These are phyloP conservation scores for Botrytis fabae DNA, from an alignment of 2,329 filamentous ascomycete species.

Conservation along the genomic window DNA sequence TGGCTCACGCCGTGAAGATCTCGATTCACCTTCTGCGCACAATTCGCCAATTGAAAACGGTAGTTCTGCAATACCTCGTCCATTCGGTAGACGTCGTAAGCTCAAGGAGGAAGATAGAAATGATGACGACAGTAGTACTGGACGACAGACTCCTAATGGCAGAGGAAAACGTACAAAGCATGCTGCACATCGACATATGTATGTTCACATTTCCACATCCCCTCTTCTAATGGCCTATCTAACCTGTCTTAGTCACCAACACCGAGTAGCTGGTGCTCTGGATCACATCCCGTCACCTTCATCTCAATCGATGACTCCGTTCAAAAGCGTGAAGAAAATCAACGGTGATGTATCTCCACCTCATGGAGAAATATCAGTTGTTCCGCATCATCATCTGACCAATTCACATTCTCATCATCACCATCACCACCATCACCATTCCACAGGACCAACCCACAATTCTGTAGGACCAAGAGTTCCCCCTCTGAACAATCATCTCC, in stretches of 20 bases:
- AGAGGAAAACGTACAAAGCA: conserved; percentile 69
- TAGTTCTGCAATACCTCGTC: conserved; percentile 42
- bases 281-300: conserved; percentile 50
- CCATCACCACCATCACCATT: conserved; percentile 49
- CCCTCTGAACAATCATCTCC: conserved; percentile 47
- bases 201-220: conserved; percentile 47
- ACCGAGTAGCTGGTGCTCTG: conserved; percentile 52
- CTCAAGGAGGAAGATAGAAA: conserved; percentile 71
- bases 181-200: conserved; percentile 29
- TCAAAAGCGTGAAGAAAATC: conserved; percentile 53
- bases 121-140: conserved; percentile 68
- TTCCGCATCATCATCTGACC: conserved; percentile 39
- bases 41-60: conserved; percentile 45
- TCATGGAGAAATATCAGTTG: conserved; percentile 34
- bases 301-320: conserved; percentile 45
- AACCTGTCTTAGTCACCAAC: conserved; percentile 48
- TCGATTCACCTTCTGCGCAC: conserved; percentile 46
- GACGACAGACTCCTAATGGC: conserved; percentile 59
- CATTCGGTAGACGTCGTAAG: conserved; percentile 57
- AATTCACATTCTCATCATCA: conserved; percentile 22
- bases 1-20: conserved; percentile 54
- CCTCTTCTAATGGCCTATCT: background rate
- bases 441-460: conserved; percentile 43
- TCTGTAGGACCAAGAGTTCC: conserved; percentile 39
- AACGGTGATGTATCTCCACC: conserved; percentile 49